Percentiles rank a stretch among this genome's conserved stretches.
Conservation (phyloP, 2,329 filamentous ascomycete species). For the Penicillium nordicum region DNA sequence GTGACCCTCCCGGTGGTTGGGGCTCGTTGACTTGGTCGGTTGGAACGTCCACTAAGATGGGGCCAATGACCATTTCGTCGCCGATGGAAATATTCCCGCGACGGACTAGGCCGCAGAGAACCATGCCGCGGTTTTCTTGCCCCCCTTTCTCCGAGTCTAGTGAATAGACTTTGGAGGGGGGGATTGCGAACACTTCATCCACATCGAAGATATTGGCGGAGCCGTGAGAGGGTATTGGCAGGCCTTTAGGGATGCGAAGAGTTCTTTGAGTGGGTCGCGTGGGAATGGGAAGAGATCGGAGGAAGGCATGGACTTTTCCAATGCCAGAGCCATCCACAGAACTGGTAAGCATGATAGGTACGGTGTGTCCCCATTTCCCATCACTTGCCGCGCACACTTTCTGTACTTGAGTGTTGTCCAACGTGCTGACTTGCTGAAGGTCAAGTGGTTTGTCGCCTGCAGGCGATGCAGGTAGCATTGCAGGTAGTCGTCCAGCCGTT, state of each 20-base stretch:
- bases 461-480: conserved; percentile 56
- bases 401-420: conserved; percentile 58
- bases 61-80: conserved; percentile 74
- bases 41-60: conserved; percentile 55
- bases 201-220: conserved; percentile 75
- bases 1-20: conserved; percentile 21
- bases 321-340: conserved; percentile 81
- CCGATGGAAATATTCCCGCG: conserved; percentile 74
- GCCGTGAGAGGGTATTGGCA: conserved; percentile 41
- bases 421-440: conserved; percentile 54
- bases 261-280: conserved; percentile 31
- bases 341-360: conserved; percentile 86
- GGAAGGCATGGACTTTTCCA: conserved; percentile 73
- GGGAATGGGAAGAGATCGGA: conserved; percentile 72
- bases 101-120: conserved; percentile 81
- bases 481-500: conserved; percentile 67
- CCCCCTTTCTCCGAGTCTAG: conserved; percentile 39
- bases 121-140: conserved; percentile 57
- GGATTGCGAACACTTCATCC: conserved; percentile 81
- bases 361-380: conserved; percentile 47
- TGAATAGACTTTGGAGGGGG: conserved; percentile 57
- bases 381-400: conserved; percentile 48
- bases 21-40: conserved; percentile 49
- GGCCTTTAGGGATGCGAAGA: conserved; percentile 16
- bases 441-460: conserved; percentile 51